Evolutionary conservation across 495 filamentous ascomycete species (phyloP).

Genomic region (Tuber melanosporum): DNA sequence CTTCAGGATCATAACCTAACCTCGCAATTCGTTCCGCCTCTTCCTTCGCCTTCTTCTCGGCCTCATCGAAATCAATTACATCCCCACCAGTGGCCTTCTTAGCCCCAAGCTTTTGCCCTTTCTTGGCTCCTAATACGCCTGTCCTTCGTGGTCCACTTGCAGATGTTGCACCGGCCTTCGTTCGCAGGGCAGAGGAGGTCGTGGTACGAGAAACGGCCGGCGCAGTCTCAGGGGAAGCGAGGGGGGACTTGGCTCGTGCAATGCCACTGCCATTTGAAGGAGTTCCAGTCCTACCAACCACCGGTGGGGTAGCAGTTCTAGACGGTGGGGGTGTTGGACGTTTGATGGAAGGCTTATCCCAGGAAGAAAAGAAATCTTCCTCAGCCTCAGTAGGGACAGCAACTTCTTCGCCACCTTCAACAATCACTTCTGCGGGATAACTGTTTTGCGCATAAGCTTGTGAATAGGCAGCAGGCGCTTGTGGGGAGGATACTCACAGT

Average conservation of each 20-base stretch:
- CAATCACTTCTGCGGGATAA: conserved; percentile 77
- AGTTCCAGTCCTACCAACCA: conserved; percentile 74
- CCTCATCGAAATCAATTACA: conserved; percentile 89
- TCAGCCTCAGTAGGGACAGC: conserved; percentile 70
- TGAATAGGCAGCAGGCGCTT: conserved; percentile 4
- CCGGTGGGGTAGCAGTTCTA: conserved; percentile 79
- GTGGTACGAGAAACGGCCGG: conserved; percentile 64
- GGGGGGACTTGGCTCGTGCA: conserved; percentile 71
- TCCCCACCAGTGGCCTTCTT: conserved; percentile 74
- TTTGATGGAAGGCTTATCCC: conserved; percentile 97
- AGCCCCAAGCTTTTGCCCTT: conserved; percentile 74
- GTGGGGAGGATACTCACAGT: conserved; percentile 53
- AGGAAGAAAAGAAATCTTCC: conserved; percentile 97
- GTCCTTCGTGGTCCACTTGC: conserved; percentile 60
- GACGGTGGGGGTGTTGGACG: conserved; percentile 90
- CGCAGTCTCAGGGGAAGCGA: conserved; percentile 54
- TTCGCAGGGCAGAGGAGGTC: conserved; percentile 68
- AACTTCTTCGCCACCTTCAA: conserved; percentile 68
- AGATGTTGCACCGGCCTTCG: conserved; percentile 46
- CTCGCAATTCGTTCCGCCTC: conserved; percentile 95
- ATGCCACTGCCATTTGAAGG: conserved; percentile 60
- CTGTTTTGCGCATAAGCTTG: conserved; percentile 46
- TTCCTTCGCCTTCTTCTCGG: conserved; percentile 92
- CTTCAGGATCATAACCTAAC: conserved; percentile 94
- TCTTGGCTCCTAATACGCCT: conserved; percentile 84